Evolutionary conservation across 2,329 filamentous ascomycete species (phyloP).

Genomic region (Sporothrix brasiliensis): DNA sequence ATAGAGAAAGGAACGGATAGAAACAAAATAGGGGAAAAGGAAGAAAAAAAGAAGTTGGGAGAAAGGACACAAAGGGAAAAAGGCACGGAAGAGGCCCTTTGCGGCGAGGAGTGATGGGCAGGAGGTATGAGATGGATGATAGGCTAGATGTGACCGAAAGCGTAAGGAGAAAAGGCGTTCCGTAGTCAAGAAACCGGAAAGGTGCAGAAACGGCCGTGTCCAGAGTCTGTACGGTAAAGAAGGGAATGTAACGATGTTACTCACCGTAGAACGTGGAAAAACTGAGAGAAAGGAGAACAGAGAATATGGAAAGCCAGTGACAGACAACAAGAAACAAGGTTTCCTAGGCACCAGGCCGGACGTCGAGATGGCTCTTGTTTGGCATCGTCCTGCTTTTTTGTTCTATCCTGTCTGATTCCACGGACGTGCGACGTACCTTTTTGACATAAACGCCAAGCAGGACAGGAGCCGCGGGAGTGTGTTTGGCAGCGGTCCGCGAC

Average conservation of each 20-base stretch:
- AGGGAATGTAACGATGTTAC: background rate
- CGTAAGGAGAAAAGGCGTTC: background rate
- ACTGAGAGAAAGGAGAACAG: background rate
- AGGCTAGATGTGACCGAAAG: background rate
- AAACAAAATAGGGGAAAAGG: background rate
- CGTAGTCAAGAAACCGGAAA: constrained; percentile 27
- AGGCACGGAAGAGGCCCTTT: constrained; percentile 3
- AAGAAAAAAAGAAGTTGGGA: background rate
- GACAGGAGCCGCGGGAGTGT: constrained; percentile 27
- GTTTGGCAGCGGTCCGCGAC: constrained; percentile 34
- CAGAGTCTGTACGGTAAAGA: constrained; percentile 13
- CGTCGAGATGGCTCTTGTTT: constrained; percentile 1
- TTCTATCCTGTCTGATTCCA: background rate
- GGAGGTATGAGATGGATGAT: constrained; percentile 15
- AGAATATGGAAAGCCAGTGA: background rate
- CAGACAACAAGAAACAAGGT: constrained; percentile 6
- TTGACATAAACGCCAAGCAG: constrained; percentile 27
- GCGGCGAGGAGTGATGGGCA: constrained; percentile 6
- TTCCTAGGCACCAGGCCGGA: background rate
- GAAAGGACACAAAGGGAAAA: background rate
- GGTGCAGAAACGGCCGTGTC: constrained; percentile 25
- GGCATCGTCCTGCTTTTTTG: background rate
- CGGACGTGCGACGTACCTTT: background rate
- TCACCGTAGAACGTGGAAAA: background rate
- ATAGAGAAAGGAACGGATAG: background rate